Evolutionary conservation across 306 rosid species (phyloP).

Genomic region (Quercus aquifolioides): DNA sequence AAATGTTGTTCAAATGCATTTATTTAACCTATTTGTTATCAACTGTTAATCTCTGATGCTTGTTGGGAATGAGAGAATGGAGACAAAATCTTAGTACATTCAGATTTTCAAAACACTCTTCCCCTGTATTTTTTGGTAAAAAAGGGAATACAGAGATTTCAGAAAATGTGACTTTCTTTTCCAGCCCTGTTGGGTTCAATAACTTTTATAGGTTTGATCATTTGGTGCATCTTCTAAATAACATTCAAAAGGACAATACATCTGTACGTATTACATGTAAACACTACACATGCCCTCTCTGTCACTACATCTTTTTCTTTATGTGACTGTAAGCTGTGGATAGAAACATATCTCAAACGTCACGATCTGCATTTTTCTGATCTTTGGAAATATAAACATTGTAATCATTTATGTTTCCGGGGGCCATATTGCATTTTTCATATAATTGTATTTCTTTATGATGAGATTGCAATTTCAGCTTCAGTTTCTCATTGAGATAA

Average conservation of each 20-base stretch:
- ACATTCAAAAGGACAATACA: neutral
- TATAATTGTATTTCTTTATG: neutral
- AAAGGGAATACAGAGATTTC: no score
- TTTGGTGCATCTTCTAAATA: neutral
- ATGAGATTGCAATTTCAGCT: conserved; percentile 7
- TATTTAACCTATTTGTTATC: neutral
- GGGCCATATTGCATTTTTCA: neutral
- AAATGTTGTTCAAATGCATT: neutral
- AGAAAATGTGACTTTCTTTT: neutral
- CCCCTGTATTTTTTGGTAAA: no score
- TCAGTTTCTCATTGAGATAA: conserved; percentile 23
- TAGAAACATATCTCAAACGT: neutral
- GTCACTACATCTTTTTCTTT: neutral
- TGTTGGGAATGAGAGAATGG: neutral
- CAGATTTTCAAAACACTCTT: no score
- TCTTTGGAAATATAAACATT: neutral
- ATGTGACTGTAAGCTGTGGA: neutral
- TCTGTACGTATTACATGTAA: neutral
- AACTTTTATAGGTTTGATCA: neutral
- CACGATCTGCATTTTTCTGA: neutral
- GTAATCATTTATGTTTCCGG: neutral
- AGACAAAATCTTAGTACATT: neutral
- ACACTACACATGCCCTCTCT: neutral
- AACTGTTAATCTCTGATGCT: neutral
- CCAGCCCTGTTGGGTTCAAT: neutral